These are phyloP conservation scores for Monilinia fructigena DNA, from an alignment of 2,329 filamentous ascomycete genomes.

Conservation along the genomic window DNA sequence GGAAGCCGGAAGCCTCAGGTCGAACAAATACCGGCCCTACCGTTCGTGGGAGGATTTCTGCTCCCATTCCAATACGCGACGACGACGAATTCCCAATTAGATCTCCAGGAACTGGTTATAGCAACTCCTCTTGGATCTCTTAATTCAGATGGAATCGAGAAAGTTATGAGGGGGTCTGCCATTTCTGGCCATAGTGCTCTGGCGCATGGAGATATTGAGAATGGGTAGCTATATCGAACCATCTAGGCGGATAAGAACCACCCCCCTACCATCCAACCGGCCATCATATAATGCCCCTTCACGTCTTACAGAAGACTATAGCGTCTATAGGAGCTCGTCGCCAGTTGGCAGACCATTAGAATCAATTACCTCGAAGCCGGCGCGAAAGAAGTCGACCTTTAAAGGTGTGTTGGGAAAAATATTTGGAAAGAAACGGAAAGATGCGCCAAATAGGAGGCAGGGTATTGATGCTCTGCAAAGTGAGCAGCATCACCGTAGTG, in stretches of 20 bases:
- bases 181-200: conserved; percentile 25
- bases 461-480: conserved; percentile 25
- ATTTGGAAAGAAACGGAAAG: conserved; percentile 51
- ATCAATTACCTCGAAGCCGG: conserved; percentile 44
- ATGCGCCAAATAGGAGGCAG: conserved; percentile 15
- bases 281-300: conserved; percentile 27
- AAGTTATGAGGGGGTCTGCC: conserved; percentile 18
- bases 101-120: conserved; percentile 44
- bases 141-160: conserved; percentile 19
- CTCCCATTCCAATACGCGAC: conserved; percentile 58
- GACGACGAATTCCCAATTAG: conserved; percentile 56
- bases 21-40: conserved; percentile 44
- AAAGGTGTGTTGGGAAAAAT: conserved; percentile 56
- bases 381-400: conserved; percentile 58
- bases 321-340: conserved; percentile 7
- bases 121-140: conserved; percentile 40
- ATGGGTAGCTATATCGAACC: conserved; percentile 15
- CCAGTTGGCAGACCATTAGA: conserved; percentile 40
- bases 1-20: conserved; percentile 29
- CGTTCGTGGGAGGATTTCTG: conserved; percentile 58
- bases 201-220: conserved; percentile 25
- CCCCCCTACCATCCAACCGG: conserved; percentile 24
- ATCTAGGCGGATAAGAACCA: conserved; percentile 11
- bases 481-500: conserved; percentile 49
- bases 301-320: conserved; percentile 22